Evolutionary conservation across 1,284 basidiomycete species (phyloP).

Genomic region (Sporisorium reilianum): DNA sequence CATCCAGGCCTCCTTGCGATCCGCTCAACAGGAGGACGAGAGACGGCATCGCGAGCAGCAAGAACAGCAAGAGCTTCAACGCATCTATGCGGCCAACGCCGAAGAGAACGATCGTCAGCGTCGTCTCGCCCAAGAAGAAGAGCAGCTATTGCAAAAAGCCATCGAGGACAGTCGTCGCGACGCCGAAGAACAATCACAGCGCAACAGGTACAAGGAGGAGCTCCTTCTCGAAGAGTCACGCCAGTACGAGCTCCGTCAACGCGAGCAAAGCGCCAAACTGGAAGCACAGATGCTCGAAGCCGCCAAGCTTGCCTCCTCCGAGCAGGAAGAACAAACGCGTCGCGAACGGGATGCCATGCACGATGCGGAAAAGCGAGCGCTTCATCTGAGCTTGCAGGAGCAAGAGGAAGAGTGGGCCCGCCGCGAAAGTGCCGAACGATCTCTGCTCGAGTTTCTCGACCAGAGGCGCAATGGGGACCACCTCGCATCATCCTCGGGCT

Average conservation of each 20-base stretch:
- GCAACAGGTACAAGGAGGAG: slow-evolving; percentile 19
- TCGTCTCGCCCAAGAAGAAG: slow-evolving; percentile 40
- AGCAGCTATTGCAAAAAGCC: slow-evolving; percentile 31
- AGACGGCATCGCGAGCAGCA: slow-evolving; percentile 14
- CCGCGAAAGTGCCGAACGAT: slow-evolving; percentile 43
- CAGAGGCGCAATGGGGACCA: background rate
- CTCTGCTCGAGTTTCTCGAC: slow-evolving; percentile 38
- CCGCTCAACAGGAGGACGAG: slow-evolving; percentile 37
- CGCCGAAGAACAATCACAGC: slow-evolving; percentile 24
- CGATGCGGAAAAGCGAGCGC: slow-evolving; percentile 40
- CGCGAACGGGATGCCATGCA: slow-evolving; percentile 21
- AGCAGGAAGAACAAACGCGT: slow-evolving; percentile 19
- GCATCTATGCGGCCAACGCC: slow-evolving; percentile 25
- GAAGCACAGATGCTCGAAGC: slow-evolving; percentile 38
- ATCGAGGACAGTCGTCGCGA: slow-evolving; percentile 46
- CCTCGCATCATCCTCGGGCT: slow-evolving; percentile 5
- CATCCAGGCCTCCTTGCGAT: slow-evolving; percentile 41
- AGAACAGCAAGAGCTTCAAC: slow-evolving; percentile 34
- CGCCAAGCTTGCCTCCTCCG: slow-evolving; percentile 28
- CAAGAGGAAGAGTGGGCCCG: slow-evolving; percentile 53
- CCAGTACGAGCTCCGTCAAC: slow-evolving; percentile 34
- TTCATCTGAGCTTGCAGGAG: slow-evolving; percentile 42
- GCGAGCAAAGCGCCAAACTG: slow-evolving; percentile 17
- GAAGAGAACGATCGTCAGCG: slow-evolving; percentile 33
- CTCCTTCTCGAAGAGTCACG: slow-evolving; percentile 43